Evolutionary conservation across 2,329 filamentous ascomycete genomes (phyloP).

Genomic region (Fusarium avenaceum): DNA sequence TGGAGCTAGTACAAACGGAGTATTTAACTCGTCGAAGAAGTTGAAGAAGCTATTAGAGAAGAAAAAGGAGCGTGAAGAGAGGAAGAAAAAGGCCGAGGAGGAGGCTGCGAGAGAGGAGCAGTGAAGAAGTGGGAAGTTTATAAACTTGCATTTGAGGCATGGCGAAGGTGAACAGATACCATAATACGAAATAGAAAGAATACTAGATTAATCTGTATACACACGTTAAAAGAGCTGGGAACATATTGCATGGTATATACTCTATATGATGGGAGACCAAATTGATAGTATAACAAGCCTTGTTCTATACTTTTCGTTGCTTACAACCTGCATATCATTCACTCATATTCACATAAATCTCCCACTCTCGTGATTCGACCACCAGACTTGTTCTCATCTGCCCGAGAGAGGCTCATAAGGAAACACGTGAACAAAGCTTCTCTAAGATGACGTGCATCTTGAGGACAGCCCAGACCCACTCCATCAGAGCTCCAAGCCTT

Average conservation of each 20-base stretch:
- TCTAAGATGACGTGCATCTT: constrained; percentile 37
- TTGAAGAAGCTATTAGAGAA: constrained; percentile 83
- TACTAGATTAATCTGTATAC: constrained; percentile 3
- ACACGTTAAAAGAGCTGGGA: background rate
- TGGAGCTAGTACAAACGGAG: constrained; percentile 85
- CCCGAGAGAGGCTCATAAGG: constrained; percentile 6
- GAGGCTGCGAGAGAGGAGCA: constrained; percentile 61
- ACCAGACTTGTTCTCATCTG: constrained; percentile 16
- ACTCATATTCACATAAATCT: background rate
- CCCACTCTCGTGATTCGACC: constrained; percentile 26
- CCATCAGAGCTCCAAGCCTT: background rate
- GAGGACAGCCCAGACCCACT: constrained; percentile 17
- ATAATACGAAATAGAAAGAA: constrained; percentile 4
- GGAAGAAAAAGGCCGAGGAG: constrained; percentile 67
- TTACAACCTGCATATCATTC: background rate
- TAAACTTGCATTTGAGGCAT: constrained; percentile 3
- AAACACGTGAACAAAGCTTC: constrained; percentile 29
- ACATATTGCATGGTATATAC: background rate
- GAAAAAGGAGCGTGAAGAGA: constrained; percentile 74
- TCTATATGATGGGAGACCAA: background rate
- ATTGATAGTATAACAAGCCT: background rate
- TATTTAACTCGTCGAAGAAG: constrained; percentile 90
- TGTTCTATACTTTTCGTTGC: background rate
- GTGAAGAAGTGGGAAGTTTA: constrained; percentile 1
- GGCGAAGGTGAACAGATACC: constrained; percentile 27